Evolutionary conservation across 2,329 filamentous ascomycete species (phyloP), one percentile per base, ranked within the genome.

Genomic region (Aspergillus calidoustus): DNA sequence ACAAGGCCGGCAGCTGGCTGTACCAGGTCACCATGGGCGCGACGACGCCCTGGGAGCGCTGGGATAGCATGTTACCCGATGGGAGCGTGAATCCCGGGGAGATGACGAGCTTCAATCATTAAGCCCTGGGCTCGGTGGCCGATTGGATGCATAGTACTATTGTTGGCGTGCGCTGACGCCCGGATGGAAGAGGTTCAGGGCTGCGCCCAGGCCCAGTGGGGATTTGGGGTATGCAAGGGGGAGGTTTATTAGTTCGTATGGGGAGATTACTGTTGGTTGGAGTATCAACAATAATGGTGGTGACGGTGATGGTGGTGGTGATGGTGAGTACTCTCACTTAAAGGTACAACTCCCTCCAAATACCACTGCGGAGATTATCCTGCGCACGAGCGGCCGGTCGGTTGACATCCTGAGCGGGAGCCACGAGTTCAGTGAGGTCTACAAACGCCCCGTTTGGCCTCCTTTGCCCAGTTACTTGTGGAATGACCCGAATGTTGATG

Each of bases 31-130:
- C 68, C 3, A 78, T 78, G 74, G 74, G 72, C 23, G 76, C 71
- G 4, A 79, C 77, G 1, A 79, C 77, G 1, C 74, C 73, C 1
- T 80, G 77, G 77, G 78, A 80, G 64, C 72, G 78, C 19, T 80
- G 77, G 77, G 74, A 80, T 52, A 72, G 69, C 46, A 70, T 79
- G 66, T 57, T 77, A 7, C 70, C 73, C 0, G 69, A 78, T 46
- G 76, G 75, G 1, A 66, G 53, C 4, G 69, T 79, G 38, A 79
- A 79, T 54, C 67, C 75, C 1, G 76, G 77, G 0, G 59, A 69
- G 15, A 79, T 79, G 77, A 79, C 77, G 1, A 75, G 71, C 52
- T 77, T 77, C 63, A 77, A 79, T 49, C 77, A 80, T 57, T 79
- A 79, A 54, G 75, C 78, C 0, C 69, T 78, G 77, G 77, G 1